Evolutionary conservation across 495 filamentous ascomycete species (phyloP).

Genomic region (Daldinia grandis): DNA sequence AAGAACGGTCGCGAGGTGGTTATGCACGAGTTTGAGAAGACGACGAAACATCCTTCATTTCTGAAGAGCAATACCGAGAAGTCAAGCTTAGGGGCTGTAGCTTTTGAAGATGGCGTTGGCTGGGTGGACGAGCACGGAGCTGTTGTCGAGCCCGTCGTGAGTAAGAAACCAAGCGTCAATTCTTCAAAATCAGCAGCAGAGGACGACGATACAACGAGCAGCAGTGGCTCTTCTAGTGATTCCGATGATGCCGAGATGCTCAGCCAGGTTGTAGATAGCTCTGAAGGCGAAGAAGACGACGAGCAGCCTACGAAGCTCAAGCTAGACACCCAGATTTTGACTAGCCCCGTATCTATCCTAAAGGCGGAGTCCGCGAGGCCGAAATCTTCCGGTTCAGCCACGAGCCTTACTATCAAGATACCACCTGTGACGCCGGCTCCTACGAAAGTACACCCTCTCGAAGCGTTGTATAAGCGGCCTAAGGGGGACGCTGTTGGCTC

Average conservation of each 20-base stretch:
- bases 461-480: slow-evolving; percentile 86
- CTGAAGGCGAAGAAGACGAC: slow-evolving; percentile 22
- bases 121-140: slow-evolving; percentile 86
- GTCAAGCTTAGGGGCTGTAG: slow-evolving; percentile 48
- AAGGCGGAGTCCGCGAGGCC: slow-evolving; percentile 43
- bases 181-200: slow-evolving; percentile 28
- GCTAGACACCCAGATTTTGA: slow-evolving; percentile 37
- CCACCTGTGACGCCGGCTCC: slow-evolving; percentile 48
- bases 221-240: slow-evolving; percentile 45
- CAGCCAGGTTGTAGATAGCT: slow-evolving; percentile 36
- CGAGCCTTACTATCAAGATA: slow-evolving; percentile 61
- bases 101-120: slow-evolving; percentile 80
- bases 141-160: slow-evolving; percentile 67
- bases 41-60: slow-evolving; percentile 79
- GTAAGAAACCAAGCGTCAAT: slow-evolving; percentile 36
- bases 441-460: slow-evolving; percentile 78
- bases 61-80: slow-evolving; percentile 60
- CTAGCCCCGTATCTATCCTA: slow-evolving; percentile 23
- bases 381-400: slow-evolving; percentile 54
- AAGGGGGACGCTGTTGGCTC: slow-evolving; percentile 47
- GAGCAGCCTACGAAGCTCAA: slow-evolving; percentile 25
- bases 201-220: slow-evolving; percentile 45
- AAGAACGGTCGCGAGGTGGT: slow-evolving; percentile 61
- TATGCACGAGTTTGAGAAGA: slow-evolving; percentile 84
- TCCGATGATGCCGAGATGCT: slow-evolving; percentile 31